Evolutionary conservation across 1,284 basidiomycete species (phyloP).

Genomic region (Boletellus sp.): DNA sequence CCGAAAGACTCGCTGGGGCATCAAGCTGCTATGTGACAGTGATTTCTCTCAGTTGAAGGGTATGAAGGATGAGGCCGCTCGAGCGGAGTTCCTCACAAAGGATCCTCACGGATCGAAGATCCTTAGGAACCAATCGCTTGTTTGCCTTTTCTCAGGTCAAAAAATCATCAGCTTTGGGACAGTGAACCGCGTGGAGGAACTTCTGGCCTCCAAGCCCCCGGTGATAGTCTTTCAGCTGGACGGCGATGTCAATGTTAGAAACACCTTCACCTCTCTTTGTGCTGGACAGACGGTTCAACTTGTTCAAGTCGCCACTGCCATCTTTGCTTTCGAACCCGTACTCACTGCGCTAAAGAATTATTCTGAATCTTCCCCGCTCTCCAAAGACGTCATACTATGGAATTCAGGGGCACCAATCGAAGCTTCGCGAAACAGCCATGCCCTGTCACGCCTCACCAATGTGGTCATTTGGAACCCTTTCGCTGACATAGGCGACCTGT

Average conservation of each 20-base stretch:
- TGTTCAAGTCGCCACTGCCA: slow-evolving; percentile 50
- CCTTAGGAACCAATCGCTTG: slow-evolving; percentile 49
- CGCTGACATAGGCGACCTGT: slow-evolving; percentile 34
- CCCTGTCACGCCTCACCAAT: slow-evolving; percentile 35
- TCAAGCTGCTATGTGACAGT: slow-evolving; percentile 39
- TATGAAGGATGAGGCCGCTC: slow-evolving; percentile 20
- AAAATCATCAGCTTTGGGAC: slow-evolving; percentile 51
- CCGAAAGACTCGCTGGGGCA: slow-evolving; percentile 44
- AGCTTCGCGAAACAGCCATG: fast-evolving
- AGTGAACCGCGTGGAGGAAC: slow-evolving; percentile 51
- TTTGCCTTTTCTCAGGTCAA: slow-evolving; percentile 47
- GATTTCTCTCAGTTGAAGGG: slow-evolving; percentile 42
- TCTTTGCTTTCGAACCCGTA: slow-evolving; percentile 61
- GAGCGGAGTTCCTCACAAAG: slow-evolving; percentile 36
- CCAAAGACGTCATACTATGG: slow-evolving; percentile 50
- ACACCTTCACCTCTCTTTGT: slow-evolving; percentile 40
- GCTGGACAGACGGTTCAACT: slow-evolving; percentile 37
- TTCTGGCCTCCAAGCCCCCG: slow-evolving; percentile 44
- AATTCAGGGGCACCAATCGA: slow-evolving; percentile 21
- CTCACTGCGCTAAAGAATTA: slow-evolving; percentile 44
- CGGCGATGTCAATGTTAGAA: slow-evolving; percentile 34
- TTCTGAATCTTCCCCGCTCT: slow-evolving; percentile 36
- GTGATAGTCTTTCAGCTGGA: slow-evolving; percentile 52
- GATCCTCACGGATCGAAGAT: slow-evolving; percentile 37
- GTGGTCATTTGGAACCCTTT: slow-evolving; percentile 31